phyloP scores from a whole-genome alignment of 1,284 basidiomycete genomes.

The Cryptococcus neoformans region DNA sequence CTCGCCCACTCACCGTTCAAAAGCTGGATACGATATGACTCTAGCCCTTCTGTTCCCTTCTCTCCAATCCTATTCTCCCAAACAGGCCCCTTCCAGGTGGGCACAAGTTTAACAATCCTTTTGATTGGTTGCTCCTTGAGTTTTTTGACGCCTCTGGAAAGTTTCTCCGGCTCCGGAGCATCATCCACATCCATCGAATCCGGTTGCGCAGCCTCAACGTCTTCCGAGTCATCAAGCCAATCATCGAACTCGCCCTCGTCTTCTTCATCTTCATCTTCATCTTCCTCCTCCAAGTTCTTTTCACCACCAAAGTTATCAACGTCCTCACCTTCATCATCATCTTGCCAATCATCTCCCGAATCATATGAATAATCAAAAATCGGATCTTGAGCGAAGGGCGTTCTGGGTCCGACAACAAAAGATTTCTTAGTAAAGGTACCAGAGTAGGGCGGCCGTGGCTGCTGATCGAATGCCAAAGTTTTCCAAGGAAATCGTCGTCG shows the following conservation, averaged over 20 bases:
- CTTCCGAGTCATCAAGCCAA: constrained; percentile 44
- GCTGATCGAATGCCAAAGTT: constrained; percentile 45
- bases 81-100: constrained; percentile 41
- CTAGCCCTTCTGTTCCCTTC: constrained; percentile 31
- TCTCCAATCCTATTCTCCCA: constrained; percentile 42
- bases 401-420: constrained; percentile 44
- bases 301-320: constrained; percentile 36
- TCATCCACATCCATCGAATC: constrained; percentile 9
- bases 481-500: constrained; percentile 43
- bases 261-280: constrained; percentile 37
- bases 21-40: constrained; percentile 42
- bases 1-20: constrained; percentile 38
- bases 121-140: constrained; percentile 25
- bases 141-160: constrained; percentile 27
- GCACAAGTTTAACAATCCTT: constrained; percentile 43
- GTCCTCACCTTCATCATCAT: constrained; percentile 46
- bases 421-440: constrained; percentile 48
- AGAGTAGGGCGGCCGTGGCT: constrained; percentile 45
- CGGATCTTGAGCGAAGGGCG: constrained; percentile 47
- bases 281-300: constrained; percentile 24
- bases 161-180: neutral
- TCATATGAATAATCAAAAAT: constrained; percentile 49
- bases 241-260: constrained; percentile 44
- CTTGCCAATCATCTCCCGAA: constrained; percentile 49
- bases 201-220: constrained; percentile 19